Base-by-base conservation (phyloP, 441 rosid species). In the Jatropha multifida region DNA sequence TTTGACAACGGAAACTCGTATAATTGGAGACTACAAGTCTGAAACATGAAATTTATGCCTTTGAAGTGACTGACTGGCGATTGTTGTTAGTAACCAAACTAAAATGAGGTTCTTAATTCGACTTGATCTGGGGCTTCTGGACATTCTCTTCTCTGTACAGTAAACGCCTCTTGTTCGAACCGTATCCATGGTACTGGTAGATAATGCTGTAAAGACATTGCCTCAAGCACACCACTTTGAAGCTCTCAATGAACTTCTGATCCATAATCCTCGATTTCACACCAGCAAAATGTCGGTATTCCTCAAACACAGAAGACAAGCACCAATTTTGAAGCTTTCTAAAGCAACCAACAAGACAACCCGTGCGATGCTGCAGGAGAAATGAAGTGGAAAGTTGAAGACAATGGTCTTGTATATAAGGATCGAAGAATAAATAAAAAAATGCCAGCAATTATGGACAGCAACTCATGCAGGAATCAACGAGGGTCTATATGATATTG, bases 311-410 rank as follows among this genome's bases (percentile, higher is more conserved):
- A 0, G 97, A 88, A 69, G 93, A 80, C 81, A 92, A 74, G 52
- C 97, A 93, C 99, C 99, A 95, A 37, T 87, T 82, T 78, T 95
- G 98, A 48, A 93, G 75, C 77, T 95, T 95, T 81, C 99, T 88
- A 82, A 95, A 82, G 86, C 98, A 92, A 60, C 96, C 98, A 42
- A 95, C 97, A 23, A 95, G 90, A 77, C 93, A 87, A 75, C 99
- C 98, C 0, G 98, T 95, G 60, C 98, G 88, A 78, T 93, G 99
- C 98, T 95, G 97, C 84, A 86, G 5, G 32, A 5, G 60, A 74
- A 68, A 37, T 10, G 17, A 15, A 20, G 60, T 14, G 4, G 0
- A n/a, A 55, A 46, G 51, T 44, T 9, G 65, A 56, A 56, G 0
- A 2, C 32, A 32, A 49, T 4, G 13, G 14, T 51, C 27, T n/a